Evolutionary conservation across 768 basidiomycete species (phyloP), one percentile per base, ranked within the genome.

Genomic region (Lactarius vividus): DNA sequence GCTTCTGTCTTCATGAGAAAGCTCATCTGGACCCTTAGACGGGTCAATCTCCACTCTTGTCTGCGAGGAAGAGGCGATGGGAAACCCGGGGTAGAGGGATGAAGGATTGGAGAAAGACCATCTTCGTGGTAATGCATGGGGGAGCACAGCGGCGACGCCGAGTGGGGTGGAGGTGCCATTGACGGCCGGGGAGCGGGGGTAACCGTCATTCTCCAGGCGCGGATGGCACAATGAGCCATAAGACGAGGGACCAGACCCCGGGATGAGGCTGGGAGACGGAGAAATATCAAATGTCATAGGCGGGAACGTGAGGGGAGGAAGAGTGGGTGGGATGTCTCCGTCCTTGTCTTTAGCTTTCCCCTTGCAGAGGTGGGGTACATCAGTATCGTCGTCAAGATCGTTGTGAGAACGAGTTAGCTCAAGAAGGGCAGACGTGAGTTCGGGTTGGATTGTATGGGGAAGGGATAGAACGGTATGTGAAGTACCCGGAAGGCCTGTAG

Each of bases 301-400:
- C 59, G 84, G 79, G 71, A 92, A 86, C 37, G 81, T 77, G 65
- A 90, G 79, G 67, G 89, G 88, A 65, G 89, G 88, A 66, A 90
- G 80, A 73, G 79, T 79, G 64, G 89, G 86, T 55, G 87, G 83
- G 39, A 73, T 65, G 70, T 78, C 76, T 57, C 76, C 59, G 80
- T 86, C 76, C 83, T 88, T 71, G 70, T 78, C 76, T 58, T 76
- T 61, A 80, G 86, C 76, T 83, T 89, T 71, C 81, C 85, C 77
- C 88, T 91, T 72, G 71, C 73, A 68, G 65, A 54, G 70, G 44
- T 46, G 46, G n/a, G 63, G 40, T 39, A 37, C 35, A 52, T 60
- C 69, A 4, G 62, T 59, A 52, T 65, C 69, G 20, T 70, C 28
- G 26, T 68, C 64, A 46, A 54, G 31, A 26, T 65, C 59, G 28